Conservation (phyloP, 2,329 filamentous ascomycete species). For the Xylariaceae sp. region DNA sequence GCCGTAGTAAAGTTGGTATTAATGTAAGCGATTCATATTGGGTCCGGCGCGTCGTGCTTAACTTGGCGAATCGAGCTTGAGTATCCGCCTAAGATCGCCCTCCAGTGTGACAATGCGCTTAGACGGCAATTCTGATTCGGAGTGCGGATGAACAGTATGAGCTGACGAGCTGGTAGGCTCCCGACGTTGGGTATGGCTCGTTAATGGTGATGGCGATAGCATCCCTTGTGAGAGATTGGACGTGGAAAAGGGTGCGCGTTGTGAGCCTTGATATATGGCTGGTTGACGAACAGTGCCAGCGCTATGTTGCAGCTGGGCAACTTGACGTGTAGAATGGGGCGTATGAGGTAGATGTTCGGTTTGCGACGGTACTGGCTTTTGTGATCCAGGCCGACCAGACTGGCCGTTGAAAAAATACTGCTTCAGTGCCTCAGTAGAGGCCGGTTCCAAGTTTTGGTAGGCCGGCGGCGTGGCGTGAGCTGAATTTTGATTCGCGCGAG, state of each 20-base stretch:
- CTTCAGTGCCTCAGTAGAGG: constrained; percentile 49
- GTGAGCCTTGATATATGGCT: constrained; percentile 9
- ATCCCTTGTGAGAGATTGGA: constrained; percentile 22
- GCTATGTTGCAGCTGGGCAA: constrained; percentile 14
- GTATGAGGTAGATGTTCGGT: background rate
- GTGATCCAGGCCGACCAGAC: constrained; percentile 12
- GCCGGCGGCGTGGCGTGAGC: constrained; percentile 20
- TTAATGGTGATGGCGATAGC: constrained; percentile 26
- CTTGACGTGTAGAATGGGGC: constrained; percentile 3
- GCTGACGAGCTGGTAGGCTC: constrained; percentile 14
- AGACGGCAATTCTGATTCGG: constrained; percentile 22
- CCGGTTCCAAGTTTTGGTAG: constrained; percentile 20
- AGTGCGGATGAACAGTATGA: constrained; percentile 13
- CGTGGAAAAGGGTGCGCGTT: constrained; percentile 9
- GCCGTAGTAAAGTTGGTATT: constrained; percentile 13
- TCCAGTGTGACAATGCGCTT: constrained; percentile 47
- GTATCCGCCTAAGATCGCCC: constrained; percentile 47
- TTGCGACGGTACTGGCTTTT: constrained; percentile 1
- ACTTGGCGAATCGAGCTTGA: constrained; percentile 36
- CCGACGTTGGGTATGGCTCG: constrained; percentile 18
- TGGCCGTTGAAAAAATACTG: constrained; percentile 48
- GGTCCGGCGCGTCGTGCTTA: constrained; percentile 3
- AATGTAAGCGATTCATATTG: constrained; percentile 1
- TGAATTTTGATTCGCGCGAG: constrained; percentile 33
- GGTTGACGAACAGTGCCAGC: constrained; percentile 5